These are phyloP conservation scores for Kodamaea arcana DNA, from an alignment of 1,139 yeast species.

Conservation along the genomic window DNA sequence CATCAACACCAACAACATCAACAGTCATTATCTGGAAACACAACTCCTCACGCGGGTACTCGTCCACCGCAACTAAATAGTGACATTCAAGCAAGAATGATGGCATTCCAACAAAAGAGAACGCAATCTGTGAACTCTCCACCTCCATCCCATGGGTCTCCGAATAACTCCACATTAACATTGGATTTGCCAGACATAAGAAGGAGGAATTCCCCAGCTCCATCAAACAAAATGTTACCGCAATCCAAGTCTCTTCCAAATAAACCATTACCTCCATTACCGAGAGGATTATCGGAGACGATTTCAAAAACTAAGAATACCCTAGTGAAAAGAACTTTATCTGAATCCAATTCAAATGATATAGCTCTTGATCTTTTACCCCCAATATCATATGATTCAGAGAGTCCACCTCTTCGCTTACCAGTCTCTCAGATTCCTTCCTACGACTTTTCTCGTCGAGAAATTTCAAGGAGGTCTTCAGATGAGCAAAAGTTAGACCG, in stretches of 20 bases:
- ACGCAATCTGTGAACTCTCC: slow-evolving; percentile 28
- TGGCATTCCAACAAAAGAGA: slow-evolving; percentile 71
- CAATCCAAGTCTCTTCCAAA: no score
- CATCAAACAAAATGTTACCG: slow-evolving; percentile 6
- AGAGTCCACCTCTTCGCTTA: neutral
- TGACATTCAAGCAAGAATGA: slow-evolving; percentile 68
- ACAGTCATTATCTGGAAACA: neutral
- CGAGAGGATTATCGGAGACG: slow-evolving; percentile 11
- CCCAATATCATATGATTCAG: slow-evolving; percentile 5
- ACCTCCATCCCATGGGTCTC: slow-evolving; percentile 14
- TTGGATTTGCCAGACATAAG: slow-evolving; percentile 6
- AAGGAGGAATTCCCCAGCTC: neutral
- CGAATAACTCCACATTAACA: slow-evolving; percentile 6
- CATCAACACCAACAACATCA: slow-evolving; percentile 3
- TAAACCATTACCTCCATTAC: slow-evolving; percentile 34
- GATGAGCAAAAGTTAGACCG: no score
- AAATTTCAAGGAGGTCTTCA: neutral
- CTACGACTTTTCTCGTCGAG: no score
- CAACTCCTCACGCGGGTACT: slow-evolving; percentile 1
- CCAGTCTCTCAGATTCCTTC: neutral
- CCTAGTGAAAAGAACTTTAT: slow-evolving; percentile 6
- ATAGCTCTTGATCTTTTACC: slow-evolving; percentile 11
- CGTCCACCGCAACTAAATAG: slow-evolving; percentile 42
- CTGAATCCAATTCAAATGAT: slow-evolving; percentile 11
- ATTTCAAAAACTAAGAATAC: slow-evolving; percentile 5